Conservation (phyloP, 192 early-diverging fungal genomes). For the Backusella circina region DNA sequence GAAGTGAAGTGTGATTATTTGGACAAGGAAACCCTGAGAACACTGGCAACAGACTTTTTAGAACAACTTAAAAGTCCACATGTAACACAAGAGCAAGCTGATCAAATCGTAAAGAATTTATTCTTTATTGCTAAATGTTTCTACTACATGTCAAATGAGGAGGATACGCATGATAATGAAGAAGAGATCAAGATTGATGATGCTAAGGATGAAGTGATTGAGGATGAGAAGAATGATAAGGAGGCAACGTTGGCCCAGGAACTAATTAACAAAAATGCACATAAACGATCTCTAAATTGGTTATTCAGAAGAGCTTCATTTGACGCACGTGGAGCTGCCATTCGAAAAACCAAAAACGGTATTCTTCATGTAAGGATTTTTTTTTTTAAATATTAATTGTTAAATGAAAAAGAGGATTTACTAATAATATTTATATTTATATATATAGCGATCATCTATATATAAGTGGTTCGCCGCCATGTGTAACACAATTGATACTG, state of each 20-base stretch:
- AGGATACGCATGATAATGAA: constrained; percentile 30
- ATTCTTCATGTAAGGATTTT: constrained; percentile 40
- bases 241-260: constrained; percentile 13
- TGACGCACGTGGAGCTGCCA: constrained; percentile 57
- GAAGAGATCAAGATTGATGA: constrained; percentile 43
- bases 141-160: constrained; percentile 36
- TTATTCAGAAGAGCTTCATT: constrained; percentile 61
- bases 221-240: constrained; percentile 27
- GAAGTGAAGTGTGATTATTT: constrained; percentile 33
- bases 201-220: constrained; percentile 32
- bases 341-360: constrained; percentile 23
- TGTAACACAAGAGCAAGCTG: constrained; percentile 75
- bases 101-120: constrained; percentile 91
- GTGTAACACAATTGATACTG: constrained; percentile 55
- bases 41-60: constrained; percentile 48
- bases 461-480: constrained; percentile 95
- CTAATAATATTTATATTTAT: constrained; percentile 28
- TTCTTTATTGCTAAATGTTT: constrained; percentile 87
- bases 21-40: constrained; percentile 40
- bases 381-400: background rate
- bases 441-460: constrained; percentile 65
- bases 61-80: constrained; percentile 65
- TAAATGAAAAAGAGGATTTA: background rate
- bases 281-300: constrained; percentile 49
- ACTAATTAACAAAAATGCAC: constrained; percentile 14